phyloP scores from a whole-genome alignment of 2,329 filamentous ascomycete species.

The Reticulascus tulasneorum region DNA sequence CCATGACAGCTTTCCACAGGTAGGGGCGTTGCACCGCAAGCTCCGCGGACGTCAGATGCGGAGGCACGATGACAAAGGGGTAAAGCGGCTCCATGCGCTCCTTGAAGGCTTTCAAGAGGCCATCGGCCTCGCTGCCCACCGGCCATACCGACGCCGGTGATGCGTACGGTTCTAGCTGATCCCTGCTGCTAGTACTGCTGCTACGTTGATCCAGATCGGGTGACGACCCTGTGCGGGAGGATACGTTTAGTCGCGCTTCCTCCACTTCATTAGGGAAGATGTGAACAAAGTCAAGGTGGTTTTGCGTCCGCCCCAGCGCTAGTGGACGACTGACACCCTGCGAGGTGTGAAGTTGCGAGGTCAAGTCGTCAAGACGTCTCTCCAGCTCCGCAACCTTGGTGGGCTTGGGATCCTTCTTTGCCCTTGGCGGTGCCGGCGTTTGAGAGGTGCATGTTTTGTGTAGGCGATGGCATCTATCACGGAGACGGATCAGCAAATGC shows the following conservation, averaged over 20 bases:
- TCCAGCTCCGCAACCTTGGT: conserved; percentile 48
- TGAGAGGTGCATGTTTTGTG: conserved; percentile 43
- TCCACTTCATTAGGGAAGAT: conserved; percentile 29
- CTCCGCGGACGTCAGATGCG: conserved; percentile 28
- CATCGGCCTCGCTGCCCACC: conserved; percentile 33
- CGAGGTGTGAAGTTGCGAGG: conserved; percentile 35
- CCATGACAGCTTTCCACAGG: conserved; percentile 47
- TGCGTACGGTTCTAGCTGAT: conserved; percentile 2
- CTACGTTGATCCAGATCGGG: conserved; percentile 16
- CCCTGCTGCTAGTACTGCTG: conserved; percentile 1
- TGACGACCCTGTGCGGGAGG: conserved; percentile 4
- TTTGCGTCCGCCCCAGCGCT: background rate
- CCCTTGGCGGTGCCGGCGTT: conserved; percentile 42
- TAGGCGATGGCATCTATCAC: conserved; percentile 47
- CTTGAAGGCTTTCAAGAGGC: conserved; percentile 32
- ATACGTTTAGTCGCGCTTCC: too few relatives aligned
- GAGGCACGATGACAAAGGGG: conserved; percentile 42
- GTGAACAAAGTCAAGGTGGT: conserved; percentile 26
- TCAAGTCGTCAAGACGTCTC: conserved; percentile 45
- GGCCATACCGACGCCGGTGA: conserved; percentile 35
- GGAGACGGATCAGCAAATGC: background rate
- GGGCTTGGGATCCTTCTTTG: conserved; percentile 42
- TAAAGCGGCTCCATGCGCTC: conserved; percentile 30
- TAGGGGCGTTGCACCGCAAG: conserved; percentile 36
- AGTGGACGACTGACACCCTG: conserved; percentile 8